These are phyloP conservation scores for Podila epicladia DNA, from an alignment of 192 early-diverging fungal genomes.

Conservation along the genomic window DNA sequence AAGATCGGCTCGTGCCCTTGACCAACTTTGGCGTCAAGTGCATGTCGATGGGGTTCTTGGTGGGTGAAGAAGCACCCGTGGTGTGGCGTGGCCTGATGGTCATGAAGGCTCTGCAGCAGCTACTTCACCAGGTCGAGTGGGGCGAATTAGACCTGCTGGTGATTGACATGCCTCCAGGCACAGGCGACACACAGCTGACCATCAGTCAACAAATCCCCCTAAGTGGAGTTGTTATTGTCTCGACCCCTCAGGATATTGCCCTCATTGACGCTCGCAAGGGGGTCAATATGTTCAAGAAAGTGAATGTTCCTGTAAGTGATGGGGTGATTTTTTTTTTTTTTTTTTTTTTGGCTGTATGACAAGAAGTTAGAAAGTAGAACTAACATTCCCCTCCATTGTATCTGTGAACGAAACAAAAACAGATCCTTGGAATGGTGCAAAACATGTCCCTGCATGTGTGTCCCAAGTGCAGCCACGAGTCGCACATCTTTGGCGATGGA, in stretches of 20 bases:
- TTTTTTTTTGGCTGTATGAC: neutral
- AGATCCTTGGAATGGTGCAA: constrained; percentile 89
- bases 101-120: constrained; percentile 91
- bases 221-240: constrained; percentile 83
- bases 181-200: constrained; percentile 89
- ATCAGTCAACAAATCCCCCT: constrained; percentile 75
- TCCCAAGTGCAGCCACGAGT: constrained; percentile 79
- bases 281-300: constrained; percentile 84
- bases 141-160: constrained; percentile 77
- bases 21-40: constrained; percentile 88
- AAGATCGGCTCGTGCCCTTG: constrained; percentile 72
- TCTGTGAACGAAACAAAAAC: neutral
- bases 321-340: neutral
- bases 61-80: constrained; percentile 75
- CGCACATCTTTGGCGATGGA: constrained; percentile 82
- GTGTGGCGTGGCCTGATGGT: constrained; percentile 96
- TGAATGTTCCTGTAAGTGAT: constrained; percentile 77
- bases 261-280: constrained; percentile 83
- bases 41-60: constrained; percentile 94
- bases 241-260: constrained; percentile 93
- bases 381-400: neutral
- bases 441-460: constrained; percentile 90
- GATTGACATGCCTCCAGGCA: constrained; percentile 94
- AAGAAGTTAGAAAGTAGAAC: neutral
- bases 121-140: constrained; percentile 89